Percentiles rank a stretch among this genome's conserved stretches.
phyloP scores from a whole-genome alignment of 371 early-diverging fungal genomes.

The Mucor piriformis region DNA sequence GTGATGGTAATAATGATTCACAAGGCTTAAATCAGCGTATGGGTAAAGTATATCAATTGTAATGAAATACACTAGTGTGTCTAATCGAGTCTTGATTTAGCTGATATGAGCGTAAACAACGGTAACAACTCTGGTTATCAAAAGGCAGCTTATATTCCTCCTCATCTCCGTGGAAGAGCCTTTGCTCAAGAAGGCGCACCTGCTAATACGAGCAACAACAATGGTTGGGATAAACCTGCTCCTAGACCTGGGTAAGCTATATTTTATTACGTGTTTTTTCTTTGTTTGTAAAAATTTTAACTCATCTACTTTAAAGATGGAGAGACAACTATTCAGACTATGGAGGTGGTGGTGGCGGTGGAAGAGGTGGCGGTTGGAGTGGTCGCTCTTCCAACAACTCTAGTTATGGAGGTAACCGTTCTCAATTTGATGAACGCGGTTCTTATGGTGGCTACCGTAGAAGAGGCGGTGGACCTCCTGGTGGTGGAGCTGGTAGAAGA shows the following conservation, averaged over 20 bases:
- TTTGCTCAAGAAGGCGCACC: slow-evolving; percentile 11
- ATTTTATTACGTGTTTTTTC: not conserved
- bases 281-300: not conserved
- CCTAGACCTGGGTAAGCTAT: slow-evolving; percentile 8
- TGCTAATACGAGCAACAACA: not conserved
- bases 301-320: not conserved
- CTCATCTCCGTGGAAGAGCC: slow-evolving; percentile 45
- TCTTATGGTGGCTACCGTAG: slow-evolving; percentile 51
- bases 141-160: slow-evolving; percentile 54
- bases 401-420: slow-evolving; percentile 32
- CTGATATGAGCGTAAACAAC: slow-evolving; percentile 69
- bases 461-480: slow-evolving; percentile 20
- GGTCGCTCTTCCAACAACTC: slow-evolving; percentile 44
- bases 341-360: not conserved
- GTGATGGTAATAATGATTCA: slow-evolving; percentile 15
- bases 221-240: slow-evolving; percentile 25
- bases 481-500: slow-evolving; percentile 30
- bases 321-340: slow-evolving; percentile 22
- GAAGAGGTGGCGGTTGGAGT: slow-evolving; percentile 32
- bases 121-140: slow-evolving; percentile 31
- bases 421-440: slow-evolving; percentile 44
- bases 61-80: not conserved
- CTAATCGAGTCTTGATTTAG: slow-evolving; percentile 31
- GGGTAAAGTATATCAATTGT: slow-evolving; percentile 13
- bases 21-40: slow-evolving; percentile 23